These are phyloP conservation scores for Phytophthora europaea DNA, from an alignment of 352 stramenopile species.

Conservation along the genomic window DNA sequence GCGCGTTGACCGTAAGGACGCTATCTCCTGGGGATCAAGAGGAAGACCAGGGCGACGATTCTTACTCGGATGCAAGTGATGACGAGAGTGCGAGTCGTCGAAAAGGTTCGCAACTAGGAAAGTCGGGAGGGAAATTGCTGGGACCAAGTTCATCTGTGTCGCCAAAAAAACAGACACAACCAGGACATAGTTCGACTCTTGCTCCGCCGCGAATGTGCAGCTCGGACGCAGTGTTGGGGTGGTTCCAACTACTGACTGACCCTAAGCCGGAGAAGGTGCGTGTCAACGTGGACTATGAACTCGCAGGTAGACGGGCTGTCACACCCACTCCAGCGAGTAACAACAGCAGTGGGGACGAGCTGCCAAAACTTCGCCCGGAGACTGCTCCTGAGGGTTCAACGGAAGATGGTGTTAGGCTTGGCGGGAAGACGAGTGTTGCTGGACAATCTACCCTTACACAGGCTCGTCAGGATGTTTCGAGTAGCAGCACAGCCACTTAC, in stretches of 20 bases:
- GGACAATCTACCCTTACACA: conserved; percentile 51
- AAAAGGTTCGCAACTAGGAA: conserved; percentile 29
- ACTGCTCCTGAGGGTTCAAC: conserved; percentile 45
- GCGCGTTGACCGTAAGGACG: conserved; percentile 21
- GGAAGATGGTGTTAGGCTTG: conserved; percentile 20
- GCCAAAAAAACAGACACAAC: conserved; percentile 20
- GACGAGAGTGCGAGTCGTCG: conserved; percentile 38
- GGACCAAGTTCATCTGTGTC: conserved; percentile 15
- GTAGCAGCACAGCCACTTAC: conserved; percentile 9
- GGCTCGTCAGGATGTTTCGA: conserved; percentile 39
- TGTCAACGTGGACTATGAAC: conserved; percentile 68
- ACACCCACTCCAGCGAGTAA: conserved; percentile 29
- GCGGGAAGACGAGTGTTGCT: conserved; percentile 7
- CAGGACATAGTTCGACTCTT: conserved; percentile 23
- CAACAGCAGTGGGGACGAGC: conserved; percentile 36
- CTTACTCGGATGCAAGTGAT: conserved; percentile 55
- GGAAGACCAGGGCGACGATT: conserved; percentile 43
- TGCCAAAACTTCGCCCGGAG: conserved; percentile 56
- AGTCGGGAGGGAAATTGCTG: conserved; percentile 21
- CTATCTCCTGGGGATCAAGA: conserved; percentile 21
- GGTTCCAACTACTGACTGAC: conserved; percentile 62
- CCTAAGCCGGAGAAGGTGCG: conserved; percentile 63
- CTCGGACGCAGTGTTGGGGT: conserved; percentile 63
- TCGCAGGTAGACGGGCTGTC: conserved; percentile 42
- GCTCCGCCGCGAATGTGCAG: conserved; percentile 64